Percentiles rank a stretch among this genome's conserved stretches.
phyloP scores from a whole-genome alignment of 1,284 basidiomycete species.

The Ustanciosporium gigantosporum region DNA sequence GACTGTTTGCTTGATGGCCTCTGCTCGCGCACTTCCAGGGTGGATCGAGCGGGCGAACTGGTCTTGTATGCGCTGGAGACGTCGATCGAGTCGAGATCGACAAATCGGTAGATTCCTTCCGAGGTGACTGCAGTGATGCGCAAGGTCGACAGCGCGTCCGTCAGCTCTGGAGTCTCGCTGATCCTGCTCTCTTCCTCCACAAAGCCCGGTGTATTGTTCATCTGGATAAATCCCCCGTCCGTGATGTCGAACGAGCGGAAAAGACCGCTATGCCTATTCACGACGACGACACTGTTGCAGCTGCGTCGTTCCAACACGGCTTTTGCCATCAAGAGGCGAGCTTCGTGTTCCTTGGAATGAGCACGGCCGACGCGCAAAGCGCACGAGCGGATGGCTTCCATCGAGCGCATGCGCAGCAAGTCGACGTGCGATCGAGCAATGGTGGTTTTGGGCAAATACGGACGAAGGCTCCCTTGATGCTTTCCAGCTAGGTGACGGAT shows the following conservation, averaged over 20 bases:
- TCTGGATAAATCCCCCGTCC: conserved; percentile 72
- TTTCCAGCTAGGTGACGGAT: conserved; percentile 13
- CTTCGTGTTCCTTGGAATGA: conserved; percentile 74
- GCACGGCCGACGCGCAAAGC: conserved; percentile 73
- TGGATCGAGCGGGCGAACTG: neutral
- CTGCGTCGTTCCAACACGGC: conserved; percentile 65
- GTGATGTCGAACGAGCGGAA: conserved; percentile 68
- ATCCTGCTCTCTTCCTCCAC: conserved; percentile 61
- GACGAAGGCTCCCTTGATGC: conserved; percentile 66
- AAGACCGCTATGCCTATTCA: conserved; percentile 72
- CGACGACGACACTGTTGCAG: conserved; percentile 70
- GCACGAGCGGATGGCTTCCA: conserved; percentile 65
- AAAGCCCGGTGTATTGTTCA: conserved; percentile 67
- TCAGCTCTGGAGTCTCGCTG: conserved; percentile 65
- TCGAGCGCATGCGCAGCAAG: conserved; percentile 67
- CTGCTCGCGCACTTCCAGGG: too few relatives aligned
- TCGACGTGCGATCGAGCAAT: conserved; percentile 77
- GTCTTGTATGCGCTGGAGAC: neutral
- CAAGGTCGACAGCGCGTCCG: conserved; percentile 3
- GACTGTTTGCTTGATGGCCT: too few relatives aligned
- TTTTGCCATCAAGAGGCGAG: conserved; percentile 69
- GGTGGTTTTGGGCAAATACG: conserved; percentile 67
- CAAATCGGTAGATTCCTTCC: neutral
- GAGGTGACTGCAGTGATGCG: conserved; percentile 3
- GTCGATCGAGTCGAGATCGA: neutral